Conservation (phyloP, 495 filamentous ascomycete genomes). For the Talaromyces nanjingensis region DNA sequence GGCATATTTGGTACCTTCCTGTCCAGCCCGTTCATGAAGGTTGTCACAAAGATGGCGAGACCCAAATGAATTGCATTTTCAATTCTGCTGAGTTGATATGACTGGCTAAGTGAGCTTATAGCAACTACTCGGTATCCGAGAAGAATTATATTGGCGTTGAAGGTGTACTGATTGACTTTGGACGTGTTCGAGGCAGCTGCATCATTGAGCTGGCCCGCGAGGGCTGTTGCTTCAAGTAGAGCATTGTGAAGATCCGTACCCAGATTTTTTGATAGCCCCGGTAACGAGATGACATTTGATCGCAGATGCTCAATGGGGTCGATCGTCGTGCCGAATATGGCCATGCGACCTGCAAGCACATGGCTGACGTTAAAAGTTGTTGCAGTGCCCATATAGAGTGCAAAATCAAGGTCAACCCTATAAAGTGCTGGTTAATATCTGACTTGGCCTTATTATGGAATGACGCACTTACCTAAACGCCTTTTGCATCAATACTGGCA, state of each 20-base stretch:
- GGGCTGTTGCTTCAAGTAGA: neutral
- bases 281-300: neutral
- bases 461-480: neutral
- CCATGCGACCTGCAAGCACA: neutral
- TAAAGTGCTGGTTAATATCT: neutral
- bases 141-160: neutral
- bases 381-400: conserved; percentile 5
- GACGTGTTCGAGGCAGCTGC: neutral
- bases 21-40: conserved; percentile 4
- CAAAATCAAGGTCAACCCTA: conserved; percentile 7
- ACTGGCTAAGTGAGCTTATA: neutral
- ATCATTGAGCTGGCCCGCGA: neutral
- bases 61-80: conserved; percentile 7
- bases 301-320: neutral
- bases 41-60: neutral
- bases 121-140: neutral
- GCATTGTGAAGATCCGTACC: neutral
- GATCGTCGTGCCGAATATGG: neutral
- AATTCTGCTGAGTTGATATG: neutral
- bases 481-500: conserved; percentile 1
- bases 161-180: neutral
- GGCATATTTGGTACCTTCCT: neutral
- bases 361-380: neutral
- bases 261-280: neutral
- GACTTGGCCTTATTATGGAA: neutral